Evolutionary conservation across 2,329 filamentous ascomycete species (phyloP), one percentile per base, ranked within the genome.

Genomic region (Cryphonectria nitschkei): DNA sequence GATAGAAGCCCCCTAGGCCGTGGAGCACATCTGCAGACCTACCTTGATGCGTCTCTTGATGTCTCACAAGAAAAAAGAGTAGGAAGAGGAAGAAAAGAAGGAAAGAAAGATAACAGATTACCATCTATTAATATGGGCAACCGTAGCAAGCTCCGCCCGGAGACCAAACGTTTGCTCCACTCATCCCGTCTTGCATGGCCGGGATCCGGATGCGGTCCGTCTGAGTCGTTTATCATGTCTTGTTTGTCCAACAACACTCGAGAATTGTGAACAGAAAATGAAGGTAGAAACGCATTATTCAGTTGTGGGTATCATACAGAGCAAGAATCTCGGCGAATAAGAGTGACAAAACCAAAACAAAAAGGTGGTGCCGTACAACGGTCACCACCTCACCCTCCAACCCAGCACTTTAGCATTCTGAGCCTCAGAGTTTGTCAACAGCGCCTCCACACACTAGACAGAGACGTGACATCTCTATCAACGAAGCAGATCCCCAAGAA

Each of bases 301-400:
- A 39, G 39, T 61, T 61, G 58, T 37, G 58, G 58, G 58, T 61
- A 61, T 61, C 58, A 61, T 61, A 14, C 34, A 61, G 34, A 11
- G n/a, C 32, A 37, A 39, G n/a, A 39, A 61, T 19, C 2, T 50
- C 8, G 46, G 46, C 22, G 29, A 39, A 22, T 2, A 61, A 61
- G 19, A 60, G 19, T 13, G 19, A 60, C 2, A n/a, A 29, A 56
- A 56, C 4, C 3, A 2, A 56, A 16, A 16, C 16, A 22, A 1
- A 58, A 58, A 58, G 16, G 6, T 8, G 14, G 54, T 26, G 54
- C 29, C 54, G 13, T 32, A 19, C 26, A 8, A 50, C 46, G 22
- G 46, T 50, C 46, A 50, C 22, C 43, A 46, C 43, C 16, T 22
- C 43, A 46, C 43, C 46, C n/a, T 9, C 13, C 54, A 7, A 19